phyloP scores from a whole-genome alignment of 495 filamentous ascomycete genomes.

The Penicillium macrosclerotiorum region DNA sequence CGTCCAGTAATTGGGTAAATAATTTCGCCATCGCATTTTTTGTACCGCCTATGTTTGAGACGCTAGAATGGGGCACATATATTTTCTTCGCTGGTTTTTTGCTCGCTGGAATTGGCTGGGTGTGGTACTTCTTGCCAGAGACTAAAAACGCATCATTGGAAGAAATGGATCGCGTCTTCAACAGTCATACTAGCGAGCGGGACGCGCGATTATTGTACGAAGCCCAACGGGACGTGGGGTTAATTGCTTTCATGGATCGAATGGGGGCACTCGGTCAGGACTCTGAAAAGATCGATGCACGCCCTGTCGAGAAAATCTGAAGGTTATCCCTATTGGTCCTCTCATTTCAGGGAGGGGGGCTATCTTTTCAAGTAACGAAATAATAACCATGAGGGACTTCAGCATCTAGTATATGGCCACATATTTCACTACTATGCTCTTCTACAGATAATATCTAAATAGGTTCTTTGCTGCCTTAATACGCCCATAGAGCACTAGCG shows the following conservation, averaged over 20 bases:
- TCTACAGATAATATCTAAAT: no score
- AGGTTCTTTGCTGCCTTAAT: no score
- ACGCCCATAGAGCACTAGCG: no score
- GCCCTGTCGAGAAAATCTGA: no score
- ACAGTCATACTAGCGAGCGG: slow-evolving; percentile 32
- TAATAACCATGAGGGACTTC: no score
- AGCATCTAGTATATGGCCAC: no score
- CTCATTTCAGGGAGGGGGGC: no score
- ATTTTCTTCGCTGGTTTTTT: slow-evolving; percentile 42
- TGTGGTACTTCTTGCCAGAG: slow-evolving; percentile 50
- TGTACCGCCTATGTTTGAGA: slow-evolving; percentile 47
- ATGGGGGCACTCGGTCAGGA: no score
- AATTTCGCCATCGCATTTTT: slow-evolving; percentile 50
- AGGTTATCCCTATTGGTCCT: no score
- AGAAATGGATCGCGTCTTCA: slow-evolving; percentile 57
- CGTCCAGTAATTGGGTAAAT: slow-evolving; percentile 48
- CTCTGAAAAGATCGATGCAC: no score
- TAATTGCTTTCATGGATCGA: slow-evolving; percentile 23
- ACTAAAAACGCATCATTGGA: slow-evolving; percentile 67
- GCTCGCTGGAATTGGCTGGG: slow-evolving; percentile 36
- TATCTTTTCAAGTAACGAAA: no score
- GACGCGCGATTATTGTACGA: slow-evolving; percentile 32
- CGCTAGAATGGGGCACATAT: slow-evolving; percentile 50
- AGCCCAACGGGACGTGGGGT: slow-evolving; percentile 28
- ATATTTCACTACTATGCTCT: no score